These are phyloP conservation scores for Naganishia cerealis DNA, from an alignment of 1,284 basidiomycete species.

Conservation along the genomic window DNA sequence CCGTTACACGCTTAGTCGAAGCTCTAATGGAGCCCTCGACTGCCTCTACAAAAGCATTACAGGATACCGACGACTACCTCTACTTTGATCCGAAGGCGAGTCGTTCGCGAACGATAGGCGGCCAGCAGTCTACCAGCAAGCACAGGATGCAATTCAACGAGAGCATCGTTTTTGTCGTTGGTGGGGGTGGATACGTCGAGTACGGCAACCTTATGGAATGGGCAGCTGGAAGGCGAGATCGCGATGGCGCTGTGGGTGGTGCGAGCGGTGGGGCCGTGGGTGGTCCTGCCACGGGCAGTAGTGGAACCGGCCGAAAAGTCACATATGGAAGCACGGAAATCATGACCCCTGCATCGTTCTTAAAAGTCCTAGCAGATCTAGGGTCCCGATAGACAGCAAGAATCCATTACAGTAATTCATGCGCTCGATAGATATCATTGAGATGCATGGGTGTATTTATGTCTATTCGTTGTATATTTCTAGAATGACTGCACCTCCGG, in stretches of 20 bases:
- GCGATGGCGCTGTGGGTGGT: conserved; percentile 31
- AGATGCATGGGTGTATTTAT: neutral
- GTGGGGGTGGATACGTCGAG: conserved; percentile 95
- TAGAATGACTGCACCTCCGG: neutral
- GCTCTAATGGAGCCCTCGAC: conserved; percentile 94
- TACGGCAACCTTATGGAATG: conserved; percentile 94
- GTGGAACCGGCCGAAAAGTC: conserved; percentile 69
- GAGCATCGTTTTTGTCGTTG: conserved; percentile 90
- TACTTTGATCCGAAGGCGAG: conserved; percentile 85
- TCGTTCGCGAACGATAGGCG: conserved; percentile 60
- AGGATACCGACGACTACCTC: conserved; percentile 94
- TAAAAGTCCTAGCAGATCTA: conserved; percentile 55
- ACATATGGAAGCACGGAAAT: conserved; percentile 97
- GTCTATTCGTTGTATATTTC: neutral
- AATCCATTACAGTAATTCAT: neutral
- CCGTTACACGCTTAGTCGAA: conserved; percentile 87
- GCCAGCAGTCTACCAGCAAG: conserved; percentile 58
- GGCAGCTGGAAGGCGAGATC: conserved; percentile 55
- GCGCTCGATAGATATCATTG: neutral
- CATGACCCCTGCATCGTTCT: conserved; percentile 80
- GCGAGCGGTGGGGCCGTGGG: conserved; percentile 25
- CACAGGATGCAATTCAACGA: conserved; percentile 69
- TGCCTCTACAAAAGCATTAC: conserved; percentile 85
- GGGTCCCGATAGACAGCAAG: conserved; percentile 35
- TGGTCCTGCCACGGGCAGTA: conserved; percentile 36